Percentiles rank a stretch among this genome's conserved stretches.
These are phyloP conservation scores for Psidium friedrichsthalianum DNA, from an alignment of 345 rosid species.

Conservation along the genomic window DNA sequence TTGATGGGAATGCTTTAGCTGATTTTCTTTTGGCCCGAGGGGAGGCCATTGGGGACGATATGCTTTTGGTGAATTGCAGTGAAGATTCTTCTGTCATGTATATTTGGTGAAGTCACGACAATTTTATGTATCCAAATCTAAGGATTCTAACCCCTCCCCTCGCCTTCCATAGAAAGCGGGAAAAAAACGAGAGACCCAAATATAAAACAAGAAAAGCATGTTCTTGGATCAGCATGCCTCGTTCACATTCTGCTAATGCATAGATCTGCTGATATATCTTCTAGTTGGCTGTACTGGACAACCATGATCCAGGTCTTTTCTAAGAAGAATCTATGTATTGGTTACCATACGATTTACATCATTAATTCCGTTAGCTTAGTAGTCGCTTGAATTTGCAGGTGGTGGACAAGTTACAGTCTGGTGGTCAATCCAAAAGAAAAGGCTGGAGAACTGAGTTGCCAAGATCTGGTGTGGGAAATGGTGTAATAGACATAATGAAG, in stretches of 20 bases:
- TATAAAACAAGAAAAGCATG: background rate
- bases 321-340: background rate
- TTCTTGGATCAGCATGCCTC: background rate
- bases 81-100: background rate
- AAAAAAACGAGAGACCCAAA: background rate
- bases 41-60: background rate
- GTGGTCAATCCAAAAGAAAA: constrained; percentile 57
- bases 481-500: constrained; percentile 56
- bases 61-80: background rate
- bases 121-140: background rate
- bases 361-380: background rate
- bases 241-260: background rate
- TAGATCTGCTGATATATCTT: background rate
- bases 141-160: background rate
- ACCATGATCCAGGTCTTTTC: background rate
- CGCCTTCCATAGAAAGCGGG: background rate
- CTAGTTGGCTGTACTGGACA: background rate
- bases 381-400: constrained; percentile 29
- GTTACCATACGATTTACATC: background rate
- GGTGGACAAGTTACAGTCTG: constrained; percentile 86
- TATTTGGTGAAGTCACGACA: background rate
- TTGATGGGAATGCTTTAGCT: background rate
- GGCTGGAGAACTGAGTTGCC: constrained; percentile 54
- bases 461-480: constrained; percentile 45
- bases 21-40: background rate